Percentiles rank a stretch among this genome's conserved stretches.
Conservation (phyloP, 2,329 filamentous ascomycete genomes). For the Talaromyces verruculosus region DNA sequence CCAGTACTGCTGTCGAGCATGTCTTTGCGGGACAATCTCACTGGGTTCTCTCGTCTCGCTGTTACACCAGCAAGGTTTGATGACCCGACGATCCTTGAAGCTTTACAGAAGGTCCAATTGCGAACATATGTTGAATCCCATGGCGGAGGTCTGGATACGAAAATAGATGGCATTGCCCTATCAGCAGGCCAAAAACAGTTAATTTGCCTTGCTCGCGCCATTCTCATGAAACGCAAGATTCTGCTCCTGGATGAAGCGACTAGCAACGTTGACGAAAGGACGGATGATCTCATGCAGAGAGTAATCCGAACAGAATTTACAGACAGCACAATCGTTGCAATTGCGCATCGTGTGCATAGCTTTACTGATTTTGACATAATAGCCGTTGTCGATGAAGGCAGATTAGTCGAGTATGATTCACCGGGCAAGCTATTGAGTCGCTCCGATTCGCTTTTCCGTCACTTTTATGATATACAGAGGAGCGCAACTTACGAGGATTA, state of each 20-base stretch:
- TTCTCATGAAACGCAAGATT: conserved; percentile 50
- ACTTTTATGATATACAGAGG: background rate
- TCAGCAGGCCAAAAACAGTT: conserved; percentile 63
- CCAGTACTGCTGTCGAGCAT: conserved; percentile 39
- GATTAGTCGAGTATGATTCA: conserved; percentile 37
- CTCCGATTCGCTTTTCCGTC: conserved; percentile 33
- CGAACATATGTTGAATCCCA: background rate
- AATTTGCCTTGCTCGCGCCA: conserved; percentile 61
- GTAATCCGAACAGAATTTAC: conserved; percentile 56
- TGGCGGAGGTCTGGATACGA: conserved; percentile 27
- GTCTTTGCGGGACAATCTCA: conserved; percentile 36
- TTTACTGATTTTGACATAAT: conserved; percentile 41
- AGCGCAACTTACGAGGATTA: background rate
- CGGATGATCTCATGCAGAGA: conserved; percentile 58
- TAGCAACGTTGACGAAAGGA: conserved; percentile 54
- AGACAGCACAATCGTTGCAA: conserved; percentile 59
- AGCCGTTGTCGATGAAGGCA: conserved; percentile 37
- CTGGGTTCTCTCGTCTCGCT: conserved; percentile 34
- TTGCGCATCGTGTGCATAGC: conserved; percentile 57
- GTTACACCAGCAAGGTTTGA: background rate
- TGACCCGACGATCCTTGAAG: background rate
- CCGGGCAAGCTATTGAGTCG: conserved; percentile 37
- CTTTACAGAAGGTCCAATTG: conserved; percentile 12
- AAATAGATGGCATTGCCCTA: conserved; percentile 51
- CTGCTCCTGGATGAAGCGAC: conserved; percentile 48